Evolutionary conservation across 164 flowering plant species (phyloP), one percentile per base, ranked within the genome.

Genomic region (Aristolochia californica): DNA sequence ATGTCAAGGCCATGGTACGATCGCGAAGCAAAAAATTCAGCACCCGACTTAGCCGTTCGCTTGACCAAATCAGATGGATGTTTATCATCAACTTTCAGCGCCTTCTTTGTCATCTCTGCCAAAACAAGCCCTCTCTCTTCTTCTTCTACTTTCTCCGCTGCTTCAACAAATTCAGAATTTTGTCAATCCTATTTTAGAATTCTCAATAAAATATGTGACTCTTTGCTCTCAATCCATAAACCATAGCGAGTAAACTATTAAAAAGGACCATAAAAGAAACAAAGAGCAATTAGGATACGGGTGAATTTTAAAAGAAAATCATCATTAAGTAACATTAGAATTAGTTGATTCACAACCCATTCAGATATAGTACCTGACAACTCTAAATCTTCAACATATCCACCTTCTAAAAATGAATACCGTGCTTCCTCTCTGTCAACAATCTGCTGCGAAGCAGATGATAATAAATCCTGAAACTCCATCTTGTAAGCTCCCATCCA

Each of bases 401-500:
- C 81, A 64, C 96, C 98, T 58, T 81, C 63, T 40, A 88, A 57
- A 71, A 91, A 91, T 16, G 96, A 91, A 80, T 78, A 91, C 15
- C 98, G 84, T 26, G 93, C 84, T 78, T 80, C 97, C 69, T 74
- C 79, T 5, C 58, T 57, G n/a, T 62, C 43, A n/a, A 38, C 58
- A 38, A 28, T 72, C 66, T 71, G 76, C 12, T 23, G 24, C 13
- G 76, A 61, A 61, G 79, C 49, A 45, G 77, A 73, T 63, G 66
- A 27, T 52, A 93, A 71, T 72, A 93, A 64, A 68, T 88, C 77
- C 12, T 67, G 72, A 68, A 93, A 93, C 68, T 84, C 94, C 80
- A 80, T 73, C 28, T 77, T 70, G 70, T 93, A 93, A 25, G 51
- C 83, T 63, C 98, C 97, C 4, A 91, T 88, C 98, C 98, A 93